These are phyloP conservation scores for Penicillium crystallinum DNA, from an alignment of 495 filamentous ascomycete genomes.

Conservation along the genomic window DNA sequence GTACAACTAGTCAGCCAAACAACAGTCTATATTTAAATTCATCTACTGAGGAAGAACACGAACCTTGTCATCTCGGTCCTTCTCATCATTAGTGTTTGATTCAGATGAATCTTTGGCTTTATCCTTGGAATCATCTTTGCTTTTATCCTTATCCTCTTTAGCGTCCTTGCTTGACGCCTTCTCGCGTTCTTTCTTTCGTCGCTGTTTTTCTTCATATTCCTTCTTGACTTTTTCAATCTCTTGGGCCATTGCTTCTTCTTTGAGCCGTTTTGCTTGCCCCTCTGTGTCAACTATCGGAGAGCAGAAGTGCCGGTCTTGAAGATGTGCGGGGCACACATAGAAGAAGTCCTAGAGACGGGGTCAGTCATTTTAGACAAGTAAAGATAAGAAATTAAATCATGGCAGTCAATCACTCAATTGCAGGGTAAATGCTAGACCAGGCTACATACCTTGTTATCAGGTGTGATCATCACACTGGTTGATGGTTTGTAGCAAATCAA, in stretches of 20 bases:
- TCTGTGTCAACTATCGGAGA: constrained; percentile 73
- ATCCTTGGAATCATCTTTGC: constrained; percentile 44
- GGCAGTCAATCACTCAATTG: too few species aligned
- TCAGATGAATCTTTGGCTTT: constrained; percentile 21
- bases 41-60: background rate
- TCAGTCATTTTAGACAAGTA: background rate
- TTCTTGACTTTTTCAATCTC: constrained; percentile 72
- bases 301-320: constrained; percentile 80
- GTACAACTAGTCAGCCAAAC: background rate
- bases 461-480: constrained; percentile 79
- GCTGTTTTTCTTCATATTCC: constrained; percentile 42
- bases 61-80: constrained; percentile 55
- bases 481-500: constrained; percentile 88
- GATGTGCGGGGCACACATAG: constrained; percentile 78
- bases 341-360: constrained; percentile 75
- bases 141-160: constrained; percentile 47
- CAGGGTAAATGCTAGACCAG: background rate
- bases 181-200: constrained; percentile 30
- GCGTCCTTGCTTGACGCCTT: constrained; percentile 30
- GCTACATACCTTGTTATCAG: constrained; percentile 73
- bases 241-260: constrained; percentile 60
- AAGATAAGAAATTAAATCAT: background rate
- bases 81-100: constrained; percentile 34
- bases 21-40: background rate
- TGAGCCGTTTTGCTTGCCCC: constrained; percentile 60